Conservation (phyloP, 2,329 filamentous ascomycete genomes). For the Xylariaceae sp. region DNA sequence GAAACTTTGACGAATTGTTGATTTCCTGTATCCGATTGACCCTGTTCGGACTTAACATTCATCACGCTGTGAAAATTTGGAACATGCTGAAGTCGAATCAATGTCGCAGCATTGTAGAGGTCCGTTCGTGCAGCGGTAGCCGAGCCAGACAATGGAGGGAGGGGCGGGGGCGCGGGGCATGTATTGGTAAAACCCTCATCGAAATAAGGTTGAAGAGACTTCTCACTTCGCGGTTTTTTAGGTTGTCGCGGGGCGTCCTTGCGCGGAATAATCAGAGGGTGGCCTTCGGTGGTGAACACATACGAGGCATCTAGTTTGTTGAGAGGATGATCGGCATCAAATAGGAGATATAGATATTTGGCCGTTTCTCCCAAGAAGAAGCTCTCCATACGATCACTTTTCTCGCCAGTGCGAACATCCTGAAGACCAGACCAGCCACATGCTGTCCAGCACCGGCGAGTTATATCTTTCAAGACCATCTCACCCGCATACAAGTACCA, state of each 20-base stretch:
- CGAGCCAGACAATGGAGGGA: slow-evolving; percentile 66
- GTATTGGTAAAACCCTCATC: slow-evolving; percentile 47
- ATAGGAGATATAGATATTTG: slow-evolving; percentile 91
- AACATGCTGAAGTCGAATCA: slow-evolving; percentile 75
- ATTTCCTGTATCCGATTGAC: slow-evolving; percentile 9
- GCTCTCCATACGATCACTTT: slow-evolving; percentile 94
- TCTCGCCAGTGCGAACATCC: slow-evolving; percentile 74
- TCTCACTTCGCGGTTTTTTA: slow-evolving; percentile 22
- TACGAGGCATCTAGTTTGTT: slow-evolving; percentile 82
- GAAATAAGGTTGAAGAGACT: slow-evolving; percentile 34
- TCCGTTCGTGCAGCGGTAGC: slow-evolving; percentile 73
- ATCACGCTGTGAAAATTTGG: slow-evolving; percentile 53
- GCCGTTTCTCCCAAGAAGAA: slow-evolving; percentile 96
- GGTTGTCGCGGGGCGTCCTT: slow-evolving; percentile 29
- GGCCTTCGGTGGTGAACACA: slow-evolving; percentile 94
- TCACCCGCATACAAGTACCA: slow-evolving; percentile 96
- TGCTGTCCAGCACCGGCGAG: slow-evolving; percentile 77
- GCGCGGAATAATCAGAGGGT: slow-evolving; percentile 78
- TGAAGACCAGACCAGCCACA: slow-evolving; percentile 93
- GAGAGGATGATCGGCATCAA: slow-evolving; percentile 77
- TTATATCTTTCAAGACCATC: slow-evolving; percentile 88
- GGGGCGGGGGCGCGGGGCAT: slow-evolving; percentile 59
- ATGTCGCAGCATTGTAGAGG: slow-evolving; percentile 80
- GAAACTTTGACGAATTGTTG: slow-evolving; percentile 45
- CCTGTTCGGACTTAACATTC: slow-evolving; percentile 15